Conservation (phyloP, 192 early-diverging fungal species). For the Chytriomyces sp. region DNA sequence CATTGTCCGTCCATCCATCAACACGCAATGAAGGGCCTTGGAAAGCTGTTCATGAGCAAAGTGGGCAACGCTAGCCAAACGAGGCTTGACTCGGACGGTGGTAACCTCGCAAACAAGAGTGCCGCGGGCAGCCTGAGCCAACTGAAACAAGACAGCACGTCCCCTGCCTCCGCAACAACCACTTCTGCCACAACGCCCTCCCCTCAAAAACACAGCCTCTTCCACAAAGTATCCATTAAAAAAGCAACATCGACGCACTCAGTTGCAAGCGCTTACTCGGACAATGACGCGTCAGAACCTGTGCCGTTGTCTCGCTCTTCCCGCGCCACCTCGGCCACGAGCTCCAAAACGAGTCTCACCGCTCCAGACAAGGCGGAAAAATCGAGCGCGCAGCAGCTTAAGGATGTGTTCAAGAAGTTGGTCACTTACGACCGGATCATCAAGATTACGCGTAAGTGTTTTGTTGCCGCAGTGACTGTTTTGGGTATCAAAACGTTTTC, state of each 20-base stretch:
- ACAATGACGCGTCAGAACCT: no score
- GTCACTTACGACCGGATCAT: conserved; percentile 7
- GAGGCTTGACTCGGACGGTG: neutral
- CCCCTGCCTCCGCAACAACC: no score
- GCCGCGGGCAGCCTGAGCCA: neutral
- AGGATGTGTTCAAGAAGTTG: conserved; percentile 16
- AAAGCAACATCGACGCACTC: no score
- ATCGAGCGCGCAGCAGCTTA: neutral
- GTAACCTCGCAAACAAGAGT: neutral
- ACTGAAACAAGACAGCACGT: no score
- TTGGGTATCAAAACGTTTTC: no score
- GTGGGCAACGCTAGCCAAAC: neutral
- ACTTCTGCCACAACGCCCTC: no score
- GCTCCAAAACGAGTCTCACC: neutral
- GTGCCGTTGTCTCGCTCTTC: no score
- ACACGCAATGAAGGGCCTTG: neutral
- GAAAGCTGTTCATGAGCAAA: conserved; percentile 3
- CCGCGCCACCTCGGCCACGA: neutral
- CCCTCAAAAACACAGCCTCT: no score
- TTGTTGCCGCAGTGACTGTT: no score
- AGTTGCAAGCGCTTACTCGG: no score
- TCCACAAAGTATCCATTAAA: no score
- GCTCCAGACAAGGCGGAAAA: neutral
- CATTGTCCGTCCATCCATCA: neutral
- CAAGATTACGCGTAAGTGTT: conserved; percentile 3